Conservation (phyloP, 73 alveolate genomes). For the Tetrahymena elliotti region DNA sequence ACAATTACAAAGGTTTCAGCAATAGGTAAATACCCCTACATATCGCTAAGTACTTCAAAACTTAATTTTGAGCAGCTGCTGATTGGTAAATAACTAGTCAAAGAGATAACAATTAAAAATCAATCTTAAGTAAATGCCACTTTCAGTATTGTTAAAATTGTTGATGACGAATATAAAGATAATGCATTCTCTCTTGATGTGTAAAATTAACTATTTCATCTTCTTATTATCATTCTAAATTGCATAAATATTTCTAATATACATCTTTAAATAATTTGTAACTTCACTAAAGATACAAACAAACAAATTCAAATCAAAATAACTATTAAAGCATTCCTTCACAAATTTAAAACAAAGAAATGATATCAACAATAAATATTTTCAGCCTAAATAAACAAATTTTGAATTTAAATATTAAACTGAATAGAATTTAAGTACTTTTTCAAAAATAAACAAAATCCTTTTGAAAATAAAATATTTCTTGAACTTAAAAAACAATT, state of each 20-base stretch:
- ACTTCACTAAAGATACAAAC: not conserved
- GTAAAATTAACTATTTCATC: not conserved
- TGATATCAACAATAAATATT: too few species aligned
- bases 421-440: too few species aligned
- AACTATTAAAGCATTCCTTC: not conserved
- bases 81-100: constrained; percentile 71
- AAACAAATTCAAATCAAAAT: not conserved
- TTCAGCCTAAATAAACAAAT: too few species aligned
- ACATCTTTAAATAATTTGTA: not conserved
- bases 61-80: constrained; percentile 84
- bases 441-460: too few species aligned
- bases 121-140: constrained; percentile 80
- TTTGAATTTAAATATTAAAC: too few species aligned
- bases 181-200: constrained; percentile 75
- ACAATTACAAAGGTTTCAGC: not conserved
- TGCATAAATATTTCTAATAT: not conserved
- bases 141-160: constrained; percentile 72
- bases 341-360: too few species aligned
- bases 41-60: constrained; percentile 74
- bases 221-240: too few species aligned
- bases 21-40: constrained; percentile 50
- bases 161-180: constrained; percentile 87
- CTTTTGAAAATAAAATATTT: too few species aligned
- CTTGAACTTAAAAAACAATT: too few species aligned
- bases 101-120: constrained; percentile 78